Conservation (phyloP, 164 flowering plant species). For the Magnolia kwangsiensis region DNA sequence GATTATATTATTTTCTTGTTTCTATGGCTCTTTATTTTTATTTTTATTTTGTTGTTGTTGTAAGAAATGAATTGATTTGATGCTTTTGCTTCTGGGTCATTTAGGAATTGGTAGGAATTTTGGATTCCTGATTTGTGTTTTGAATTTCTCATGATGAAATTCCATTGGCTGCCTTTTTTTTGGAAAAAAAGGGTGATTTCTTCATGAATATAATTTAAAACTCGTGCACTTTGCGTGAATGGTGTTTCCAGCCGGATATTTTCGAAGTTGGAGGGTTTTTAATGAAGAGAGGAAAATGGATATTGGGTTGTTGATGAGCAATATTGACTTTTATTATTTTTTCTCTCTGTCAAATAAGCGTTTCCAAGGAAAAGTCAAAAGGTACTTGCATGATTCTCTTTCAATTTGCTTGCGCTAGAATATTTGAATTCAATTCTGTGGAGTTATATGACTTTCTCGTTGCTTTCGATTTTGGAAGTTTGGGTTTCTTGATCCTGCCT, state of each 20-base stretch:
- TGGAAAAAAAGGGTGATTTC: not conserved
- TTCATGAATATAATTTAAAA: not conserved
- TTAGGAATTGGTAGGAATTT: not conserved
- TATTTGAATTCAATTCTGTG: not conserved
- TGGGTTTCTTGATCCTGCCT: not conserved
- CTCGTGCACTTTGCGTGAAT: not conserved
- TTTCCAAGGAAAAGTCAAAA: not conserved
- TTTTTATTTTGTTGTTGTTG: not conserved
- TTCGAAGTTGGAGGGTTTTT: not conserved
- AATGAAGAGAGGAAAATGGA: not conserved
- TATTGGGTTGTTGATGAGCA: not conserved
- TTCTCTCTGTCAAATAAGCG: not conserved
- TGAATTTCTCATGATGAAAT: not conserved
- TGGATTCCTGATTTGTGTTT: not conserved
- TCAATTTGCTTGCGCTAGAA: not conserved
- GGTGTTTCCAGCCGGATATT: not conserved
- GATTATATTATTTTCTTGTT: not conserved
- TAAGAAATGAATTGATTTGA: not conserved
- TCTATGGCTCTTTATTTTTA: not conserved
- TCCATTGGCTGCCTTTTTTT: not conserved
- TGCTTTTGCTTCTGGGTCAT: not conserved
- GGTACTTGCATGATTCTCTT: not conserved
- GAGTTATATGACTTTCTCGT: not conserved
- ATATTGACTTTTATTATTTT: not conserved
- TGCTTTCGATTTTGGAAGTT: not conserved